Base-by-base conservation (phyloP, 805 yeast species). In the Ogataea paradorogensis region DNA sequence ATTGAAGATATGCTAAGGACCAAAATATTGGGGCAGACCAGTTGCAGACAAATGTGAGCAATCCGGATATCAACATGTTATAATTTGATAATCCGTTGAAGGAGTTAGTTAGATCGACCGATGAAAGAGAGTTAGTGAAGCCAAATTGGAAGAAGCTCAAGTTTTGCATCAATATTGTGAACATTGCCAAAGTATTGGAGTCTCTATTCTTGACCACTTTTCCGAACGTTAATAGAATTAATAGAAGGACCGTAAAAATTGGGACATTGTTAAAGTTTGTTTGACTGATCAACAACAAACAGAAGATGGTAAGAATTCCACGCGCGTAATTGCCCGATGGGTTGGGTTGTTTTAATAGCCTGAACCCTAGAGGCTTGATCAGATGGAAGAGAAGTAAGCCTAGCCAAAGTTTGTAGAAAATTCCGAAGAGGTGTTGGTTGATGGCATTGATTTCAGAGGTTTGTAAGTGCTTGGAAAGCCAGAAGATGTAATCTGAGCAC, bases 81-180 rank as follows among this genome's bases (percentile, higher is more conserved):
- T 88, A 93, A 31, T 76, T 73, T 1, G 77, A 62, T 7, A 90
- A 69, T 0, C 99, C 99, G 57, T 91, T 91, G 61, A 93, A 93
- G 0, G 96, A 90, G 58, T 91, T 90, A 0, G 95, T 78, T 16
- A 93, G 70, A 53, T 91, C 97, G 15, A 93, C 80, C 0, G 97
- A 83, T 0, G 97, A 91, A 50, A 93, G 71, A 27, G 96, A 87
- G 56, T 93, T 93, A 0, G 98, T 89, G 35, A 86, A 87, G 0
- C 98, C 98, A 58, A 84, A 71, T 15, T 86, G 85, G 65, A 86
- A 93, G 58, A 91, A 93, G 0, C 89, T 66, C 29, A 88, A 66
- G 50, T 87, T 81, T 56, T 88, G 95, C 34, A 88, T 48, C 15
- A 83, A 58, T 3, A 88, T 47, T 2, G 65, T 63, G 42, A 73